Conservation (phyloP, 2,329 filamentous ascomycete species). For the Ascocoryne sarcoides region DNA sequence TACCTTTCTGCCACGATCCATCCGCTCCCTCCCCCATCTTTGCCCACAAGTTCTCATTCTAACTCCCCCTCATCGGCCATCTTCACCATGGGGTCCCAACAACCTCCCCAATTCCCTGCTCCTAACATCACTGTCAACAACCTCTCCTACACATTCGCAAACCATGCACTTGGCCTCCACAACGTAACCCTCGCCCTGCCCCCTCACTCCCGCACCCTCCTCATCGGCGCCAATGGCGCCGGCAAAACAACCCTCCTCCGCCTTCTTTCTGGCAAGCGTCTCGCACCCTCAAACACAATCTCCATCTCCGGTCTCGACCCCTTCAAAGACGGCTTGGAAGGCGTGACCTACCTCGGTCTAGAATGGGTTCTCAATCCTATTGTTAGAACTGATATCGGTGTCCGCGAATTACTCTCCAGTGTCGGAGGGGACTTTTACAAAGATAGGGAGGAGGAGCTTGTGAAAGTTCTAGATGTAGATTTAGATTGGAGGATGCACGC, state of each 20-base stretch:
- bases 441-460: constrained; percentile 75
- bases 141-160: constrained; percentile 83
- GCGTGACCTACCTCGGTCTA: constrained; percentile 91
- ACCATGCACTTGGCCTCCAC: constrained; percentile 69
- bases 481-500: constrained; percentile 90
- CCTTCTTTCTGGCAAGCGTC: constrained; percentile 87
- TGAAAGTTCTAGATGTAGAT: constrained; percentile 86
- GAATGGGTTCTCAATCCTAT: constrained; percentile 99
- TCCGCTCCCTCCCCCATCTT: not conserved
- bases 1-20: not conserved
- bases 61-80: not conserved
- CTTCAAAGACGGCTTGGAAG: constrained; percentile 82
- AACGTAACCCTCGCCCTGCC: constrained; percentile 71
- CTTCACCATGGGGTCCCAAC: constrained; percentile 5
- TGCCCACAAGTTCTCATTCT: too few species aligned
- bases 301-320: constrained; percentile 77
- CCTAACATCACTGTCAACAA: constrained; percentile 56
- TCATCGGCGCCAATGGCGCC: constrained; percentile 94
- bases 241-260: constrained; percentile 93
- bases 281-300: constrained; percentile 70
- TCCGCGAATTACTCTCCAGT: constrained; percentile 72
- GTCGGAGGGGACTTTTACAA: constrained; percentile 83
- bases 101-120: constrained; percentile 6
- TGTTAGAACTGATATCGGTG: constrained; percentile 89
- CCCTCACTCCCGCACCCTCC: constrained; percentile 72